phyloP scores from a whole-genome alignment of 257 asterid genomes.

The Solanum gracilifrons region DNA sequence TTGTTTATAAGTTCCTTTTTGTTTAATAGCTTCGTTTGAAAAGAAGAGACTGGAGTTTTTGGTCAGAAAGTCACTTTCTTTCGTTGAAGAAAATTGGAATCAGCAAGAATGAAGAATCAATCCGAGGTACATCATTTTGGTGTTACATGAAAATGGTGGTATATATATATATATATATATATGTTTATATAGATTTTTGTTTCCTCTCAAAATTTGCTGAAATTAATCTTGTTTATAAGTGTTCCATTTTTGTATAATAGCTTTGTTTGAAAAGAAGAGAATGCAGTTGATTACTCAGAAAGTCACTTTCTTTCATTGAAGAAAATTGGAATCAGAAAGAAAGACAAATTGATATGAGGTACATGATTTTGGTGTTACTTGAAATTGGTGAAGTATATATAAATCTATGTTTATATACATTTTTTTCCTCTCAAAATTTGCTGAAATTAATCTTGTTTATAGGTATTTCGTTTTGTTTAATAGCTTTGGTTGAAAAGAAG shows the following conservation, averaged over 20 bases:
- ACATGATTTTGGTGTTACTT: background rate
- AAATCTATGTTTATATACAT: background rate
- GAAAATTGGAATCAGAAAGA: background rate
- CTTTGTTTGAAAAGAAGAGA: background rate
- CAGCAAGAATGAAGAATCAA: background rate
- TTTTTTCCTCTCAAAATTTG: background rate
- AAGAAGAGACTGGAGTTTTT: background rate
- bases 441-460: background rate
- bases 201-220: background rate
- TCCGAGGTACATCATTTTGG: background rate
- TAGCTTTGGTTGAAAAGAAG: background rate
- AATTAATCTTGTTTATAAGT: background rate
- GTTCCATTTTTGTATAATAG: background rate
- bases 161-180: no score
- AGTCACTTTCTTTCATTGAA: background rate
- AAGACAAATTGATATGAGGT: background rate
- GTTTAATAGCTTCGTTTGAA: background rate
- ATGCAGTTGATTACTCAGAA: background rate
- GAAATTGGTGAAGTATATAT: background rate
- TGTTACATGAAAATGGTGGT: background rate
- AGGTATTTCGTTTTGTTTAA: background rate
- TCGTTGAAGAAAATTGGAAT: background rate
- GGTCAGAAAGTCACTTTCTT: background rate
- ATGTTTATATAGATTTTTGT: background rate
- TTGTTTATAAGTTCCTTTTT: background rate